These are phyloP conservation scores for Coriaria nepalensis DNA, from an alignment of 306 rosid genomes.

Conservation along the genomic window DNA sequence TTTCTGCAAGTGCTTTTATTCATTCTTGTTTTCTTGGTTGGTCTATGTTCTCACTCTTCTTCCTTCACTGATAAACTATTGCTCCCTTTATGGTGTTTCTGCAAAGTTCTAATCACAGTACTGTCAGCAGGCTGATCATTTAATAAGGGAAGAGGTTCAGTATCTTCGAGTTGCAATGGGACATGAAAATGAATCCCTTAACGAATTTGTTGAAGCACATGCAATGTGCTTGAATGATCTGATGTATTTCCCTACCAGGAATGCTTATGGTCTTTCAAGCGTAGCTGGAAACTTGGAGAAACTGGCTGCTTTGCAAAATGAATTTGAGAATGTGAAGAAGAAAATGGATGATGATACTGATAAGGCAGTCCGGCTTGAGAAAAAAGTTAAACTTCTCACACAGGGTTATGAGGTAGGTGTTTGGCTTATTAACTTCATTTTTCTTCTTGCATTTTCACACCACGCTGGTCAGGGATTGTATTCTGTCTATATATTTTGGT, in stretches of 20 bases:
- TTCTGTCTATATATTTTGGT: no score
- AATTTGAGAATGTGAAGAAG: conserved; percentile 58
- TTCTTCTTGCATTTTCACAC: conserved; percentile 1
- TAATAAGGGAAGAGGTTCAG: conserved; percentile 59
- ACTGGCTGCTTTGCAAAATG: conserved; percentile 74
- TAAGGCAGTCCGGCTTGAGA: conserved; percentile 63
- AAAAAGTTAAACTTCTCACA: conserved; percentile 58
- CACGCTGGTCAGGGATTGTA: neutral
- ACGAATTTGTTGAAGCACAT: conserved; percentile 88
- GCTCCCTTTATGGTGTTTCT: no score
- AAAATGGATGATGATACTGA: conserved; percentile 71
- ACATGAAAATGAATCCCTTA: conserved; percentile 62
- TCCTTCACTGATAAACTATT: no score
- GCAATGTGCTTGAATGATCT: conserved; percentile 67
- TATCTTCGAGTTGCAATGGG: conserved; percentile 77
- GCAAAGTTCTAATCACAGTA: neutral
- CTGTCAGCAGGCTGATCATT: conserved; percentile 53
- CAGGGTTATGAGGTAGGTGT: conserved; percentile 80
- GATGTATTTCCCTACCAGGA: conserved; percentile 68
- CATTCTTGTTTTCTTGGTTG: no score
- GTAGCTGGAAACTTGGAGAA: conserved; percentile 85
- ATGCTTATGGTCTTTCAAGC: conserved; percentile 74
- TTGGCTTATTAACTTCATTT: conserved; percentile 6
- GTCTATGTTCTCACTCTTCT: no score
- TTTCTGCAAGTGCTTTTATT: no score